A percentile compares a stretch with the other conserved stretches of the same genome.
Evolutionary conservation across 768 basidiomycete species (phyloP).

Genomic region (Naganishia kalamii): DNA sequence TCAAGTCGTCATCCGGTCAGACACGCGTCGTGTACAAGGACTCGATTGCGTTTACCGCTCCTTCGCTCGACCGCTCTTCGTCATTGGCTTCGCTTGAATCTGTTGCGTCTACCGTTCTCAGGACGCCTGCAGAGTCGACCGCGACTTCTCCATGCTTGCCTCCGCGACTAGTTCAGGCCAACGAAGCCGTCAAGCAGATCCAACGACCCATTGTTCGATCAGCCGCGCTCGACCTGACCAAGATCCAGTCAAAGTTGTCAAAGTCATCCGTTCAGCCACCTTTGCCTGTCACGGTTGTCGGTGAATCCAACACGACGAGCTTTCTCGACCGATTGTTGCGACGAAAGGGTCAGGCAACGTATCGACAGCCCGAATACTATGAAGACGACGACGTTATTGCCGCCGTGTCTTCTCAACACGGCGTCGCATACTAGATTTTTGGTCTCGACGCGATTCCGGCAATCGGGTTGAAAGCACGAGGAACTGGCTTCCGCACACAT

Average conservation of each 20-base stretch:
- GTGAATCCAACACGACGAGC: not conserved
- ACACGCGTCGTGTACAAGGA: constrained; percentile 32
- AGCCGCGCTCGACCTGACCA: not conserved
- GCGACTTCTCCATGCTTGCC: not conserved
- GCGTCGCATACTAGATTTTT: constrained; percentile 5
- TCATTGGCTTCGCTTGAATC: constrained; percentile 45
- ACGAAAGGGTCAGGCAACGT: not conserved
- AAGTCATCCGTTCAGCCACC: not conserved
- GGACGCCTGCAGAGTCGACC: constrained; percentile 10
- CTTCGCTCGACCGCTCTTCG: constrained; percentile 44
- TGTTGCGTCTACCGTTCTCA: constrained; percentile 19
- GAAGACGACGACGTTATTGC: constrained; percentile 10
- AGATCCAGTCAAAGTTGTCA: not conserved
- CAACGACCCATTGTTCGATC: constrained; percentile 4
- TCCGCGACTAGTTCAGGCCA: not conserved
- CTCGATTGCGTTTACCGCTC: constrained; percentile 33
- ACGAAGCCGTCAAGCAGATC: constrained; percentile 4
- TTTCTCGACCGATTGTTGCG: constrained; percentile 11
- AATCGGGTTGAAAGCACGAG: not conserved
- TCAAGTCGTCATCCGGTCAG: constrained; percentile 22
- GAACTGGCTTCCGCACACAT: not conserved
- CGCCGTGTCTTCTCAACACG: not conserved
- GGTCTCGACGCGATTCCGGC: not conserved
- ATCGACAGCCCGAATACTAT: constrained; percentile 8
- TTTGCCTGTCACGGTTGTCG: constrained; percentile 8